Conservation (phyloP, 2,329 filamentous ascomycete genomes). For the Alternaria sp. region DNA sequence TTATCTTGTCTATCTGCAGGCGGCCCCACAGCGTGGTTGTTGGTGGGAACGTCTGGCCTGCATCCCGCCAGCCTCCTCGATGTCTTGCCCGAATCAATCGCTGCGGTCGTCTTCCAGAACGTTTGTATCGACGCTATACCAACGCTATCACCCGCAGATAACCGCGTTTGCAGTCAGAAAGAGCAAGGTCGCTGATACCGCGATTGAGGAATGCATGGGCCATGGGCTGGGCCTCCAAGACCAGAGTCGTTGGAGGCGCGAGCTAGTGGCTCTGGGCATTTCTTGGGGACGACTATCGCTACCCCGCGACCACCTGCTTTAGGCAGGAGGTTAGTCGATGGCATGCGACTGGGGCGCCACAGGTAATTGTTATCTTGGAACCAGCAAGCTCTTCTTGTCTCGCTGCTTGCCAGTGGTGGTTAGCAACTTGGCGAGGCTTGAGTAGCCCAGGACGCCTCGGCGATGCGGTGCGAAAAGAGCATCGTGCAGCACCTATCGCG, state of each 20-base stretch:
- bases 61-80: neutral
- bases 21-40: conserved; percentile 5
- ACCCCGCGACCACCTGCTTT: conserved; percentile 4
- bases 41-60: neutral
- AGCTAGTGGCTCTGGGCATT: conserved; percentile 7
- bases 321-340: conserved; percentile 15
- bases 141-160: conserved; percentile 6
- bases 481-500: conserved; percentile 10
- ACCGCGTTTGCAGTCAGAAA: neutral
- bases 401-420: conserved; percentile 14
- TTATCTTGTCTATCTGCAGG: conserved; percentile 8
- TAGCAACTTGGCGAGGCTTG: conserved; percentile 24
- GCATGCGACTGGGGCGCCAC: conserved; percentile 15
- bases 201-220: neutral
- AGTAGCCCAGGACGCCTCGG: conserved; percentile 11
- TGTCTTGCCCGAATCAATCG: neutral
- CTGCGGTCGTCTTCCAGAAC: neutral
- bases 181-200: conserved; percentile 7
- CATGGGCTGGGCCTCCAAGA: neutral
- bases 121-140: neutral
- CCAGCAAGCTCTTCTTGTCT: conserved; percentile 19
- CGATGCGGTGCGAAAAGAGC: conserved; percentile 18
- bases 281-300: conserved; percentile 6
- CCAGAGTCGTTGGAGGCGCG: conserved; percentile 12
- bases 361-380: conserved; percentile 16